Percentiles rank a stretch among this genome's conserved stretches.
Conservation (phyloP, 2,329 filamentous ascomycete species). For the Bertia moriformis region DNA sequence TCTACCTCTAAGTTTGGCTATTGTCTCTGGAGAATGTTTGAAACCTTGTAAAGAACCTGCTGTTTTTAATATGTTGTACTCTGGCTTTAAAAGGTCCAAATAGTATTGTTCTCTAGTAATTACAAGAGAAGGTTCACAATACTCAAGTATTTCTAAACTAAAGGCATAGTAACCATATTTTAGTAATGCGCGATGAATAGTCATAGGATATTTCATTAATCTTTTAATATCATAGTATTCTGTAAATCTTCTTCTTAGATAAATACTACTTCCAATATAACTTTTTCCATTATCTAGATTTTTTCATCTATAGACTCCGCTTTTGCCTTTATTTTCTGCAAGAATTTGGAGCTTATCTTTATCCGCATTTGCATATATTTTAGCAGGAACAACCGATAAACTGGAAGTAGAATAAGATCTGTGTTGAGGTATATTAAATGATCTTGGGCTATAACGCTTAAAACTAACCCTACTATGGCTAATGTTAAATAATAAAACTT, state of each 20-base stretch:
- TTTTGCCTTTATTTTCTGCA: conserved; percentile 3
- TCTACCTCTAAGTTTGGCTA: conserved; percentile 1
- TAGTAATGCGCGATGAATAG: too few species aligned
- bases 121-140: not conserved
- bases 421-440: conserved; percentile 1
- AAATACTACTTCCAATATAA: conserved; percentile 1
- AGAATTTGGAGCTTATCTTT: conserved; percentile 2
- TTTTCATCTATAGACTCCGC: conserved; percentile 3
- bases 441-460: not conserved
- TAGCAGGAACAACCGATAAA: conserved; percentile 2
- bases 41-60: not conserved
- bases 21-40: not conserved
- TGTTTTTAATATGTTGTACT: conserved; percentile 1
- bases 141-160: not conserved
- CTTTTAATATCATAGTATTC: conserved; percentile 2
- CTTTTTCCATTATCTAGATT: conserved; percentile 1
- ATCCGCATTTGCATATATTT: conserved; percentile 4
- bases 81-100: not conserved
- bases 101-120: not conserved
- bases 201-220: not conserved
- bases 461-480: too few species aligned
- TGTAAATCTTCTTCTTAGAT: conserved; percentile 3
- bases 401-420: not conserved
- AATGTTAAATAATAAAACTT: too few species aligned
- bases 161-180: not conserved